phyloP scores from a whole-genome alignment of 2,329 filamentous ascomycete species.

The Trichoderma brevicompactum region DNA sequence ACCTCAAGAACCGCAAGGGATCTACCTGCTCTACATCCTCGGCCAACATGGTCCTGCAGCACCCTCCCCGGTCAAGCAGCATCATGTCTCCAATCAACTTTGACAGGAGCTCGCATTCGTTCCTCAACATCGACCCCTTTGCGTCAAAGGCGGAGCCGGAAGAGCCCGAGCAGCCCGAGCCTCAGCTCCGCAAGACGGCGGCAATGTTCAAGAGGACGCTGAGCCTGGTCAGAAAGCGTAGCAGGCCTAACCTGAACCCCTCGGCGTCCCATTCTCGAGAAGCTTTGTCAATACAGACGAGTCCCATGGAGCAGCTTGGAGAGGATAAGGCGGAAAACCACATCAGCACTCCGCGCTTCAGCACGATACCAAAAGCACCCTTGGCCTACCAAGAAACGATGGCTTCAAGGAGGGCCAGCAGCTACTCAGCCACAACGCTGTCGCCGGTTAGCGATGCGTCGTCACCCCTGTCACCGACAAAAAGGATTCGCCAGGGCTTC shows the following conservation, averaged over 20 bases:
- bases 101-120: constrained; percentile 50
- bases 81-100: constrained; percentile 43
- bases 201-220: constrained; percentile 58
- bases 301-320: constrained; percentile 43
- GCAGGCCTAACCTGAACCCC: constrained; percentile 52
- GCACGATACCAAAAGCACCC: constrained; percentile 35
- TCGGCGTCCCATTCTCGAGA: constrained; percentile 44
- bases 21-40: constrained; percentile 44
- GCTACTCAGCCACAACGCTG: constrained; percentile 29
- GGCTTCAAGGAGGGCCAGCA: constrained; percentile 49
- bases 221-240: constrained; percentile 60
- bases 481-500: constrained; percentile 43
- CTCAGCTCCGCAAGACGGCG: constrained; percentile 50
- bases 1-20: constrained; percentile 38
- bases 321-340: constrained; percentile 39
- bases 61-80: constrained; percentile 51
- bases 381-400: constrained; percentile 56
- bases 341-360: constrained; percentile 36
- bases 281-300: constrained; percentile 37
- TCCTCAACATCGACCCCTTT: constrained; percentile 61
- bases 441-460: constrained; percentile 35
- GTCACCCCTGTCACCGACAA: constrained; percentile 38
- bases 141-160: constrained; percentile 45
- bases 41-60: constrained; percentile 41
- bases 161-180: constrained; percentile 36